phyloP scores from a whole-genome alignment of 345 rosid species.

The Trapa bicornis region DNA sequence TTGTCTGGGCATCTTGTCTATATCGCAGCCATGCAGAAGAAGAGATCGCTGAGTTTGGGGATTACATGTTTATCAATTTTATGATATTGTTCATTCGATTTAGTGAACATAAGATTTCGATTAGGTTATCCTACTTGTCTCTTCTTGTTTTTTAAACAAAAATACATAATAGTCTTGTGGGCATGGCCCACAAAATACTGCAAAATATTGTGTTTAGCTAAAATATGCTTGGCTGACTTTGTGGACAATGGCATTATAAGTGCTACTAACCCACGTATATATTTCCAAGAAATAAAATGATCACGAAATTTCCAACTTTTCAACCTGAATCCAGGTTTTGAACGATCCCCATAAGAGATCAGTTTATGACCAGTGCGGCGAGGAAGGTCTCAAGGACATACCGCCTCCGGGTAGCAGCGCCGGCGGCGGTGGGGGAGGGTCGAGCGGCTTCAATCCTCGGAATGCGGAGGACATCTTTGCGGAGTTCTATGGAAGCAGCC shows the following conservation, averaged over 20 bases:
- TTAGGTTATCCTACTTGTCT: no score
- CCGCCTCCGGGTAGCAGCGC: constrained; percentile 40
- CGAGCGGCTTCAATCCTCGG: constrained; percentile 73
- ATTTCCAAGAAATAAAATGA: no score
- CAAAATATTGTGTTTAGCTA: no score
- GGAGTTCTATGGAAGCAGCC: constrained; percentile 86
- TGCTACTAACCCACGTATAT: no score
- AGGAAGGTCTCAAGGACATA: constrained; percentile 81
- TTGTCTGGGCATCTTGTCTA: not conserved
- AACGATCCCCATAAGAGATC: constrained; percentile 82
- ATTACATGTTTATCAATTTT: no score
- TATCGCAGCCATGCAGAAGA: not conserved
- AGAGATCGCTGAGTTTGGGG: not conserved
- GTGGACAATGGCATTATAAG: no score
- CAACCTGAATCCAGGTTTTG: constrained; percentile 38
- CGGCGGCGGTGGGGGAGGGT: constrained; percentile 12
- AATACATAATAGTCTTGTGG: no score
- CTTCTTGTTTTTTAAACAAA: no score
- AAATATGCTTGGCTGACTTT: no score
- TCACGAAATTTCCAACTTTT: not conserved
- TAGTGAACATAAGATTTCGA: no score
- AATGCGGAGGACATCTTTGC: constrained; percentile 95
- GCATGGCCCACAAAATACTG: no score
- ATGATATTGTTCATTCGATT: no score
- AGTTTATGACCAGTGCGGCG: constrained; percentile 74